Evolutionary conservation across 257 asterid species (phyloP).

Genomic region (Solanum chiquidenum): DNA sequence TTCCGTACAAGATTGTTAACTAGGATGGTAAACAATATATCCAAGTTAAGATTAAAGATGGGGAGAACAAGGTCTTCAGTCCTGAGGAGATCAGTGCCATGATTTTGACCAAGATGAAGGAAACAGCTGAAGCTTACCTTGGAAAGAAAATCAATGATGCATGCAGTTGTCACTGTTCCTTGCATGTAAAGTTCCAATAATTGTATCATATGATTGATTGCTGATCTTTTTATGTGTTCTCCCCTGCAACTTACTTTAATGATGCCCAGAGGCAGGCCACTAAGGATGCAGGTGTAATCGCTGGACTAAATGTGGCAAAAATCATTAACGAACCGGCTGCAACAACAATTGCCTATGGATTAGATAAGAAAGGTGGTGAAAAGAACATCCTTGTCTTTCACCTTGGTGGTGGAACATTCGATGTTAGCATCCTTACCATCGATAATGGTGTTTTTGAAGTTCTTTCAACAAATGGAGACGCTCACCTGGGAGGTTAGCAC

Average conservation of each 20-base stretch:
- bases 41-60: neutral
- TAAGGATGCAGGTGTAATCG: neutral
- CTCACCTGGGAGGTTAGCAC: neutral
- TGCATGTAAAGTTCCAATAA: too few relatives aligned
- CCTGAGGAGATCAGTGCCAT: neutral
- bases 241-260: neutral
- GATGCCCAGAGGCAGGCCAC: neutral
- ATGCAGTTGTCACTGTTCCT: too few relatives aligned
- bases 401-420: neutral
- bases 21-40: neutral
- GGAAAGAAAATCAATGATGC: too few relatives aligned
- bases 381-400: neutral
- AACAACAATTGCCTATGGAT: neutral
- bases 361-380: neutral
- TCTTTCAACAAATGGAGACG: neutral
- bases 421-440: neutral
- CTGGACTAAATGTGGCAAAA: neutral
- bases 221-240: neutral
- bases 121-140: too few relatives aligned
- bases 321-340: neutral
- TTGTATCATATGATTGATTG: neutral
- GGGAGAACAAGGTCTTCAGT: neutral
- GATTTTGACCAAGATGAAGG: too few relatives aligned
- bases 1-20: neutral
- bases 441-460: neutral